Evolutionary conservation across 1,284 basidiomycete genomes (phyloP), one percentile per base, ranked within the genome.

Genomic region (Microbotryomycetes sp.): DNA sequence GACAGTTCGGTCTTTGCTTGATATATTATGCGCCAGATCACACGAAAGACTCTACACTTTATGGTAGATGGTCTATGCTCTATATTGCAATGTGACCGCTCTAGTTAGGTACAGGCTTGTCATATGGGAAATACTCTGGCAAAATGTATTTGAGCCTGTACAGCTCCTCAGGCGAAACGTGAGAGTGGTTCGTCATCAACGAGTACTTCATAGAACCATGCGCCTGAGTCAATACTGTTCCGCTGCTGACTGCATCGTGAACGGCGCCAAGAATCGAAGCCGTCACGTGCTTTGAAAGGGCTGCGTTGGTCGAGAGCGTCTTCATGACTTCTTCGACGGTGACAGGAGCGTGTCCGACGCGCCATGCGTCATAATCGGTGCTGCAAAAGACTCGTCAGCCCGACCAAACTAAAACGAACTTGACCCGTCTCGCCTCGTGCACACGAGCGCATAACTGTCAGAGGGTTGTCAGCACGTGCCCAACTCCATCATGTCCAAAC

Each of bases 361-460:
- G 79, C 76, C 76, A 78, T 0, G 76, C 75, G 65, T 78, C 77
- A 67, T 77, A 77, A 60, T 77, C 76, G 45, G 76, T 76, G 61
- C 61, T 65, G 57, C 45, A 52, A 7, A 18, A 11, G 11, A 18
- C 18, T 41, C 35, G 35, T 21, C 4, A 21, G n/a, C n/a, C n/a
- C n/a, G n/a, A n/a, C n/a, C 15, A 50, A 51, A 21, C 7, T 9
- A 56, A 26, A 28, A 30, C 30, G 52, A 23, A 28, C 47, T 41
- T n/a, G 18, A 27, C 13, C 15, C 5, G 89, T 85, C 76, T 94
- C 77, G 93, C 88, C 88, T 83, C 0, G 91, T 96, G 61, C 90
- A 90, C 67, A 96, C 85, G 54, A 96, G 81, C 0, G 87, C 88
- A 74, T 93, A 94, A 73, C 90, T 91, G 68, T 16, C 54, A 45